These are phyloP conservation scores for Ophiorrhiza pumila DNA, from an alignment of 257 asterid species.

Conservation along the genomic window DNA sequence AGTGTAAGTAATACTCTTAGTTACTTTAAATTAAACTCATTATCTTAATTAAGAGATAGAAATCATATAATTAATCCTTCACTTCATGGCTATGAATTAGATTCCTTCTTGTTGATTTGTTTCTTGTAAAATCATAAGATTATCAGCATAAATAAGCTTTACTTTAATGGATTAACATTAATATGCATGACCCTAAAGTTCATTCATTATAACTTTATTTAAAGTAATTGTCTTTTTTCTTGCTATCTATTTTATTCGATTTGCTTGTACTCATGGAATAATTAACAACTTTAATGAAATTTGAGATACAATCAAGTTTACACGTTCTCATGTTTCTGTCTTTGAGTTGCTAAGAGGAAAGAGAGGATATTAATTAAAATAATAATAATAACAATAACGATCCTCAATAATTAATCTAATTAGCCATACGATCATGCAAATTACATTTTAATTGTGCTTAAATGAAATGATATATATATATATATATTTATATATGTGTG, in stretches of 20 bases:
- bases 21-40: background rate
- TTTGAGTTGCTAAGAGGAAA: background rate
- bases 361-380: no score
- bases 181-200: slow-evolving; percentile 10
- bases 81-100: background rate
- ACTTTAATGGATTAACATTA: slow-evolving; percentile 16
- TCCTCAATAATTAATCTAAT: no score
- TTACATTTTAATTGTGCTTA: no score
- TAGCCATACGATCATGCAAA: no score
- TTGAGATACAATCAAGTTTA: background rate
- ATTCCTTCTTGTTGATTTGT: background rate
- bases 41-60: background rate
- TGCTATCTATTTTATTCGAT: slow-evolving; percentile 24
- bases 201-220: slow-evolving; percentile 13
- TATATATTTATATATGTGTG: no score
- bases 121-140: background rate
- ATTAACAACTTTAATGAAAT: slow-evolving; percentile 8
- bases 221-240: slow-evolving; percentile 17
- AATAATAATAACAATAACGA: no score
- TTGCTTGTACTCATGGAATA: slow-evolving; percentile 28
- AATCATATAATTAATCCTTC: no score
- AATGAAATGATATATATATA: no score
- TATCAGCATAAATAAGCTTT: slow-evolving; percentile 2
- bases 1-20: background rate
- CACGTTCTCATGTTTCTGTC: background rate